These are phyloP conservation scores for Saturnispora saitoi DNA, from an alignment of 805 yeast species.

Conservation along the genomic window DNA sequence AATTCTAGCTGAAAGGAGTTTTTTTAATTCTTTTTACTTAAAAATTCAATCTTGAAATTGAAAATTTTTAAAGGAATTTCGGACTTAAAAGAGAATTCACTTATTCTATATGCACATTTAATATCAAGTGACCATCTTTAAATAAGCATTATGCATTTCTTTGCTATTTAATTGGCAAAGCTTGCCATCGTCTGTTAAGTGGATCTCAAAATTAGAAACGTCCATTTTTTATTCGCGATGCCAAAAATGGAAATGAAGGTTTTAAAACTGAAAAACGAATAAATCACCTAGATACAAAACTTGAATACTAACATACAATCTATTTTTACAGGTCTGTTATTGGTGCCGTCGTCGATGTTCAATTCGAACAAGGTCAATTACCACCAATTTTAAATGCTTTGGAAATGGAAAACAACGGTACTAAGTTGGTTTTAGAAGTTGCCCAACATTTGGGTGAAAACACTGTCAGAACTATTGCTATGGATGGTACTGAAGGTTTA, in stretches of 20 bases:
- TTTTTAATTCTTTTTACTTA: too few species aligned
- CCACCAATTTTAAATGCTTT: constrained; percentile 98
- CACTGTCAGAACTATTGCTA: constrained; percentile 99
- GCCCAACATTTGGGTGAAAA: constrained; percentile 99
- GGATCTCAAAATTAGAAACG: too few species aligned
- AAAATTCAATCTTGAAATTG: too few species aligned
- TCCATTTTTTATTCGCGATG: background rate
- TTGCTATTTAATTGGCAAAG: too few species aligned
- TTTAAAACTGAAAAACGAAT: constrained; percentile 17
- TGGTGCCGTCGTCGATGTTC: constrained; percentile 99
- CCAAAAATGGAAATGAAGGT: background rate
- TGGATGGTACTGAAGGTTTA: constrained; percentile 99
- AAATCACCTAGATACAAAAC: background rate
- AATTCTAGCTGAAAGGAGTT: too few species aligned
- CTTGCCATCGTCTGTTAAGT: background rate
- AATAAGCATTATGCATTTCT: too few species aligned
- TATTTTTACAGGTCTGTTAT: constrained; percentile 67
- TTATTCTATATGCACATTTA: too few species aligned
- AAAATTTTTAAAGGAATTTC: too few species aligned
- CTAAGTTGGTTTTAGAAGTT: constrained; percentile 85
- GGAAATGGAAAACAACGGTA: constrained; percentile 68
- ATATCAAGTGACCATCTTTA: too few species aligned
- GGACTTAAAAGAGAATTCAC: too few species aligned
- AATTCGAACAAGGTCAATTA: constrained; percentile 93
- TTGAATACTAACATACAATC: constrained; percentile 18